Evolutionary conservation across 495 filamentous ascomycete species (phyloP), one percentile per base, ranked within the genome.

Genomic region (Staphylotrichum tortipilum): DNA sequence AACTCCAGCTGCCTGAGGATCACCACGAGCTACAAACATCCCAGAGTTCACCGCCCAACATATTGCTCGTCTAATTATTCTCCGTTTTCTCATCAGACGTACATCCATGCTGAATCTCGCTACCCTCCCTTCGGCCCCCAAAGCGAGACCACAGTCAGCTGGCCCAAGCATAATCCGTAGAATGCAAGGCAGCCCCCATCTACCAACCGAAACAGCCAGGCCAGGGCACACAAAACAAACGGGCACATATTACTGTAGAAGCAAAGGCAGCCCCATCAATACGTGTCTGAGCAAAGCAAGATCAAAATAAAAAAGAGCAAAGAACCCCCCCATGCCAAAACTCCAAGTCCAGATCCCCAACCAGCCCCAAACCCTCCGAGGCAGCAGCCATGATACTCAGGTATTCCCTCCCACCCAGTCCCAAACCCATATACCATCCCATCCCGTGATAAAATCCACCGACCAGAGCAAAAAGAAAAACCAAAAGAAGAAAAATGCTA

Each of bases 401-500:
- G 14, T 42, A 49, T 31, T 28, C 37, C 29, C 10, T 28, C 38
- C 37, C 28, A n/a, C n/a, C n/a, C n/a, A n/a, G n/a, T n/a, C n/a
- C 10, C 7, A 23, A 40, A 42, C 3, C 47, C 39, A 23, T 50
- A 22, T 50, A 37, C 39, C 38, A 29, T 11, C 38, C 47, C 9
- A 35, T 11, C n/a, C n/a, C n/a, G n/a, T n/a, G n/a, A n/a, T n/a
- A n/a, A 14, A 18, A 26, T 29, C 47, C 21, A 28, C 23, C 15
- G 30, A 50, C n/a, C 37, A 46, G 19, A 36, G 12, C n/a, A 31
- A 19, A 35, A 49, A 35, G 21, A 19, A 7, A 40, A 33, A 30
- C 2, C 15, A 44, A 21, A 10, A 55, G 47, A 28, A 50, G 41
- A 30, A 26, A 45, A 44, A 44, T 15, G 14, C 11, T 30, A 44